Base-by-base conservation (phyloP, 805 yeast species). In the Candida parachauliodes region DNA sequence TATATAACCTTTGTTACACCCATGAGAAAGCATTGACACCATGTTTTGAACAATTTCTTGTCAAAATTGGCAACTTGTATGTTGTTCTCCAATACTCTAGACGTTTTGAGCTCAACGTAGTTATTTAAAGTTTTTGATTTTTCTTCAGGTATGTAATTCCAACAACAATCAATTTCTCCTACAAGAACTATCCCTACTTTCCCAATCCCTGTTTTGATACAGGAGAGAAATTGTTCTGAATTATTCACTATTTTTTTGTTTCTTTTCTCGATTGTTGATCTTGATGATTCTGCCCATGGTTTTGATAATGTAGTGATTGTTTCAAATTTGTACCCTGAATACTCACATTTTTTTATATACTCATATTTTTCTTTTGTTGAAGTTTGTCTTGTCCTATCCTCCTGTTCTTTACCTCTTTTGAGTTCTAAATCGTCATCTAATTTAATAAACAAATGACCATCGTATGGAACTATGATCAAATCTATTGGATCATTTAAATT, bases 21-120 rank as follows among this genome's bases (percentile, higher is more conserved):
- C 31, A 87, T 69, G 16, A 93, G 65, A 57, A 88, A 93, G 45
- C 95, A 83, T 63, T 88, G 98, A 2, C 95, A 87, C 99, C 99
- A 93, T 0, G 94, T 74, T 43, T 69, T 75, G 55, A 83, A 77
- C 31, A 93, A 63, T 59, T 88, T 88, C 38, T 70, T 72, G 54
- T 91, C 96, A 54, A 91, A 88, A 14, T 55, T 70, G 26, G 68
- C 68, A 11, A 83, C 78, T 26, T 81, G 81, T 11, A 72, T 68
- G 4, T 79, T 76, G 14, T 74, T 67, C 16, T 65, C 68, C 0
- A 91, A 69, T 5, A 71, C 65, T 30, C 73, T 65, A 2, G 83
- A 63, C 1, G 96, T 86, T 53, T 89, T 91, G 46, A 93, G 66
- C 57, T 93, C 97, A 6, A 82, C 81, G 55, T 93, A 93, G 58